Conservation (phyloP, 2,329 filamentous ascomycete species). For the Calonectria crousiana region DNA sequence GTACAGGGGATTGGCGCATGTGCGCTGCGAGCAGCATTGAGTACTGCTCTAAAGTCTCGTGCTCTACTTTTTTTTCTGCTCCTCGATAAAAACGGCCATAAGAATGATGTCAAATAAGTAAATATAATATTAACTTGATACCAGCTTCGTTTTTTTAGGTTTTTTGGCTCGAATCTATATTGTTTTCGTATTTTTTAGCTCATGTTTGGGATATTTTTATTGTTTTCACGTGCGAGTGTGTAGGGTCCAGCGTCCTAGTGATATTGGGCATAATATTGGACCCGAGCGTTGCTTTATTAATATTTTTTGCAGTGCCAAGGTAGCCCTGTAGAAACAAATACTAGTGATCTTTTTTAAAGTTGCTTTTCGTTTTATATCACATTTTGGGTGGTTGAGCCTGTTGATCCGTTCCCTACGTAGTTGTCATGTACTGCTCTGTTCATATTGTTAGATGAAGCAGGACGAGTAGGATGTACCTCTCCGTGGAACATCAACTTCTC, state of each 20-base stretch:
- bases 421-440: not conserved
- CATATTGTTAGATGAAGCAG: too few relatives aligned
- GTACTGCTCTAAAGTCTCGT: not conserved
- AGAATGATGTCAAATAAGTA: not conserved
- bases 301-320: not conserved
- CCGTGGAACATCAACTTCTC: not conserved
- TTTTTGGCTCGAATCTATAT: not conserved
- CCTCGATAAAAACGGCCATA: not conserved
- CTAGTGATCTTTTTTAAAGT: not conserved
- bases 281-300: not conserved
- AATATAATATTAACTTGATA: not conserved
- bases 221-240: not conserved
- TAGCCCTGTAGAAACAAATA: not conserved
- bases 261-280: not conserved
- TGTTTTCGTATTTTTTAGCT: not conserved
- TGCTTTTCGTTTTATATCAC: not conserved
- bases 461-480: too few relatives aligned
- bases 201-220: not conserved
- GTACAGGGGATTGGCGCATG: not conserved
- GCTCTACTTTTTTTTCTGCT: not conserved
- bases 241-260: not conserved
- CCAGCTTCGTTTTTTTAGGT: not conserved
- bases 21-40: not conserved
- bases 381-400: not conserved
- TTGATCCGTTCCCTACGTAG: not conserved